A percentile compares a stretch with the other conserved stretches of the same genome.
phyloP scores from a whole-genome alignment of 2,329 filamentous ascomycete genomes.

The Paecilomyces sp. region DNA sequence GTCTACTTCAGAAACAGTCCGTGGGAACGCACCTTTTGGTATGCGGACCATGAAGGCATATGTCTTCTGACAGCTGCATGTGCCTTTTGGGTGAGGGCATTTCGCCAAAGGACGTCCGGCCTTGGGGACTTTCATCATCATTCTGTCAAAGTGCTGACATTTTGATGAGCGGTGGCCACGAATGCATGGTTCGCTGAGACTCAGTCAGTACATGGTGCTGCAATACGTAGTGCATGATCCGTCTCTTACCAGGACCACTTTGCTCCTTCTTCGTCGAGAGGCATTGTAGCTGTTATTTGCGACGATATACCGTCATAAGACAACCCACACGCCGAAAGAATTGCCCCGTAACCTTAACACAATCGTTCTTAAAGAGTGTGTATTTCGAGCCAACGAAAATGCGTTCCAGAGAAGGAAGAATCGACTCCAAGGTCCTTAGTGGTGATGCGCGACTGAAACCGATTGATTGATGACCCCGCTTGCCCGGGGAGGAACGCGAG shows the following conservation, averaged over 20 bases:
- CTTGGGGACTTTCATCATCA: constrained; percentile 45
- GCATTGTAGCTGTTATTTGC: constrained; percentile 22
- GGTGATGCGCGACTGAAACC: not conserved
- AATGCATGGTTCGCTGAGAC: constrained; percentile 40
- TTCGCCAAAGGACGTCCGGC: constrained; percentile 41
- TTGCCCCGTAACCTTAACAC: not conserved
- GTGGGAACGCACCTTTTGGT: constrained; percentile 29
- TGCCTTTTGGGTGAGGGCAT: constrained; percentile 39
- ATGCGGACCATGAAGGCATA: constrained; percentile 40
- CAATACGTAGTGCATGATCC: not conserved
- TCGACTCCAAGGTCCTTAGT: not conserved
- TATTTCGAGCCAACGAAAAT: not conserved
- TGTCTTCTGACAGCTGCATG: constrained; percentile 34
- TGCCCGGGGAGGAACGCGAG: not conserved
- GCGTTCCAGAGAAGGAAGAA: not conserved
- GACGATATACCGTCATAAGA: not conserved
- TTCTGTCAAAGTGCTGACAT: constrained; percentile 41
- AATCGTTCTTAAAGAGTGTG: not conserved
- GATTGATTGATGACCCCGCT: not conserved
- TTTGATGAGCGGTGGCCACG: constrained; percentile 43
- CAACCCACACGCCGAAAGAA: not conserved
- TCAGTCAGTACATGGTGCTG: constrained; percentile 1
- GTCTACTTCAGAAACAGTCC: not conserved
- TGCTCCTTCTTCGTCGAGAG: constrained; percentile 36
- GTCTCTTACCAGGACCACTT: constrained; percentile 40